These are phyloP conservation scores for Triticum monococcum DNA, from an alignment of 176 grass and related monocot species.

Conservation along the genomic window DNA sequence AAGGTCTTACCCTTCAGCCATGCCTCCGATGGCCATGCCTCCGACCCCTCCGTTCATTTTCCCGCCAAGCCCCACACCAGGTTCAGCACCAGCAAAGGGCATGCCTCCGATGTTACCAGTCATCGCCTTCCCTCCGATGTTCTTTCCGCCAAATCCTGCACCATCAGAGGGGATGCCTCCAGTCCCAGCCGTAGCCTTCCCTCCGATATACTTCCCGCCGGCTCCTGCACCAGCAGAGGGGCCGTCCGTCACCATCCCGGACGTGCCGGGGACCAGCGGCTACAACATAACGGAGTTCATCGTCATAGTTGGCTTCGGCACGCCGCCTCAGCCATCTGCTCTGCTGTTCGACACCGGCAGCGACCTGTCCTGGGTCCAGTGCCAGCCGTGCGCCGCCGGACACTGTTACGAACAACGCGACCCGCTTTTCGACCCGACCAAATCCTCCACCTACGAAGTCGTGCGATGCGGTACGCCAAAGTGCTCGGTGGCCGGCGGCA, in stretches of 20 bases:
- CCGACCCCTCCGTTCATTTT: background rate
- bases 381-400: constrained; percentile 45
- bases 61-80: background rate
- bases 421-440: constrained; percentile 61
- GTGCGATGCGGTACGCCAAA: constrained; percentile 28
- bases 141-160: background rate
- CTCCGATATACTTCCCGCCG: background rate
- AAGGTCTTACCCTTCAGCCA: background rate
- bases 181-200: background rate
- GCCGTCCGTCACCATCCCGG: constrained; percentile 37
- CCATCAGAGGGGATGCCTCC: background rate
- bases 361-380: constrained; percentile 82
- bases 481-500: constrained; percentile 29
- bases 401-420: constrained; percentile 60
- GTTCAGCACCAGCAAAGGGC: background rate
- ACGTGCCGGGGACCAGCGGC: constrained; percentile 13
- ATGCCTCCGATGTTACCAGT: background rate
- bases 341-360: constrained; percentile 70
- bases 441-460: constrained; percentile 51
- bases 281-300: constrained; percentile 52
- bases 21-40: background rate
- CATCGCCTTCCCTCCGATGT: background rate
- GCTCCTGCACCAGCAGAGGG: background rate
- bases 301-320: constrained; percentile 60
- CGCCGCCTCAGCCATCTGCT: constrained; percentile 26